These are phyloP conservation scores for Aspergillus biplanus DNA, from an alignment of 495 filamentous ascomycete species.

Conservation along the genomic window DNA sequence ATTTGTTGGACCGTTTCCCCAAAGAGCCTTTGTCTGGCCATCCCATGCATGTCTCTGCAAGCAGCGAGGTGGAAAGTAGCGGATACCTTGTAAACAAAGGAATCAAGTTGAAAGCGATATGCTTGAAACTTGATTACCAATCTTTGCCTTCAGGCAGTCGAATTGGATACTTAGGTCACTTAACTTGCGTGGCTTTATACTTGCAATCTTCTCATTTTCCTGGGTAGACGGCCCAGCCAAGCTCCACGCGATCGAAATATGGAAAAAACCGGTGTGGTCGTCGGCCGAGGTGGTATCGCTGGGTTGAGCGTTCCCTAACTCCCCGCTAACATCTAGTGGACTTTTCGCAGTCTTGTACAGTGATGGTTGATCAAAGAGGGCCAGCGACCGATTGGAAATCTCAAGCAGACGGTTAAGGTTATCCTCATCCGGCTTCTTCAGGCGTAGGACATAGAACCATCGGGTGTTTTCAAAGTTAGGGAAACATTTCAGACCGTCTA, in stretches of 20 bases:
- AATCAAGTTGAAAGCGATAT: slow-evolving; percentile 42
- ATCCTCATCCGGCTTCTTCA: slow-evolving; percentile 51
- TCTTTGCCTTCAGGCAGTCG: slow-evolving; percentile 67
- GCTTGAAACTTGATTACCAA: slow-evolving; percentile 72
- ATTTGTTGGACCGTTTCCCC: no score
- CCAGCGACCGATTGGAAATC: slow-evolving; percentile 64
- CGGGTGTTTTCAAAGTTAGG: slow-evolving; percentile 73
- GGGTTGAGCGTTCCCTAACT: neutral
- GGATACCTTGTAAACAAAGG: neutral
- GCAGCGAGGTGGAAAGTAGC: no score
- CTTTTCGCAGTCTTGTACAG: slow-evolving; percentile 57
- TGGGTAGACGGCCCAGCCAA: slow-evolving; percentile 41
- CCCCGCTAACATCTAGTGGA: neutral
- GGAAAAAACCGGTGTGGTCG: slow-evolving; percentile 63
- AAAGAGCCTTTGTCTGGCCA: no score
- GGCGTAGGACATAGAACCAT: slow-evolving; percentile 82
- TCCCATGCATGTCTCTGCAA: no score
- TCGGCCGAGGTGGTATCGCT: slow-evolving; percentile 13
- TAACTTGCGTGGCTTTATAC: slow-evolving; percentile 34
- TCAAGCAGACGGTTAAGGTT: slow-evolving; percentile 65
- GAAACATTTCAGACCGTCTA: slow-evolving; percentile 63
- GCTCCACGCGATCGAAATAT: slow-evolving; percentile 82
- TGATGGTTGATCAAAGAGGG: slow-evolving; percentile 66
- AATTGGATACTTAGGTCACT: slow-evolving; percentile 34
- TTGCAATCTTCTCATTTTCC: slow-evolving; percentile 34